Percentiles rank a stretch among this genome's conserved stretches.
Conservation (phyloP, 345 rosid species). For the Gossypium thurberi region DNA sequence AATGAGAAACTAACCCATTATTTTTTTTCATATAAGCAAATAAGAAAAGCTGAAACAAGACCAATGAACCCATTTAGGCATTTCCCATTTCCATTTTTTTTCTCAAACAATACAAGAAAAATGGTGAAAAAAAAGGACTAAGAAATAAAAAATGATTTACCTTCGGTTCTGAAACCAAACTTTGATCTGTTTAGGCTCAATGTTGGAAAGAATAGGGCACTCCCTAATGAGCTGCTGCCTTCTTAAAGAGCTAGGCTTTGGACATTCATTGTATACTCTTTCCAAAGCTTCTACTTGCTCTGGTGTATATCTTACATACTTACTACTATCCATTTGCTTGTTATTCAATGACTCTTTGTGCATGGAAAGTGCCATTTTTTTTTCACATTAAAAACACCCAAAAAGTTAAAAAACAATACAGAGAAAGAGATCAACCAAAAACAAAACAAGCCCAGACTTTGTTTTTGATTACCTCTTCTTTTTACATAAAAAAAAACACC, state of each 20-base stretch:
- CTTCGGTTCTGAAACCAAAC: constrained; percentile 20
- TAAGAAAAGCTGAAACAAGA: no score
- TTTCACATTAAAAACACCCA: neutral
- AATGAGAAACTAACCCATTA: no score
- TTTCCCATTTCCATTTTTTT: no score
- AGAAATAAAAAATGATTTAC: neutral
- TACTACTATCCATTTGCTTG: constrained; percentile 49
- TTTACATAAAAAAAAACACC: neutral
- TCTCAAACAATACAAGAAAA: neutral
- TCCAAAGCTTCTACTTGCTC: constrained; percentile 80
- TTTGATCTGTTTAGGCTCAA: constrained; percentile 22
- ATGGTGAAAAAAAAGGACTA: neutral
- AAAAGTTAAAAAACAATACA: neutral
- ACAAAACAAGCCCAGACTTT: constrained; percentile 7
- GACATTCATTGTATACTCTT: constrained; percentile 69
- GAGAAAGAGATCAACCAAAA: neutral
- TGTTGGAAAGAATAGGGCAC: constrained; percentile 26
- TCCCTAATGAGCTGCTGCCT: constrained; percentile 72
- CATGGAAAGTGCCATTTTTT: constrained; percentile 32
- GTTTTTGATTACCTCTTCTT: neutral
- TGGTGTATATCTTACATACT: constrained; percentile 69
- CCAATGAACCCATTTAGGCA: no score
- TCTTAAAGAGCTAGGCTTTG: constrained; percentile 69
- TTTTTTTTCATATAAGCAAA: no score
- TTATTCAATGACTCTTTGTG: constrained; percentile 31